phyloP scores from a whole-genome alignment of 768 basidiomycete species.

The Crassisporium funariophilum region DNA sequence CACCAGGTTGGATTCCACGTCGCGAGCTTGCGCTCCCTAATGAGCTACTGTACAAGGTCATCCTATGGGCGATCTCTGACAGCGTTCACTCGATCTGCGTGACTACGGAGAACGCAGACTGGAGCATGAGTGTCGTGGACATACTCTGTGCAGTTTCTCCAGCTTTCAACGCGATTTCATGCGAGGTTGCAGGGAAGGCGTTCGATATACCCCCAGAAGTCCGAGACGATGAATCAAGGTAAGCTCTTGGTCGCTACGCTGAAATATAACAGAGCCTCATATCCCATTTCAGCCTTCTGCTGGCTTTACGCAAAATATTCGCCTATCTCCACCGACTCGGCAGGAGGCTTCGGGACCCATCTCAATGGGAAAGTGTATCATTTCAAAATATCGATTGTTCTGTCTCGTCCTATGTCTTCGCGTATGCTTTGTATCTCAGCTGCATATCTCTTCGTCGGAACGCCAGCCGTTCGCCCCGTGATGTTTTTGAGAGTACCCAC shows the following conservation, averaged over 20 bases:
- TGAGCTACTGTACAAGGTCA: constrained; percentile 39
- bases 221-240: constrained; percentile 21
- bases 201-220: constrained; percentile 28
- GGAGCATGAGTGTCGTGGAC: constrained; percentile 34
- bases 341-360: constrained; percentile 22
- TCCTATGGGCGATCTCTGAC: constrained; percentile 30
- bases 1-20: constrained; percentile 16
- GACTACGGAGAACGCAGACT: constrained; percentile 30
- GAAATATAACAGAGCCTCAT: background rate
- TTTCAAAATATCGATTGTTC: constrained; percentile 25
- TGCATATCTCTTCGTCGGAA: constrained; percentile 28
- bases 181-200: constrained; percentile 32
- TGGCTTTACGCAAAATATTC: constrained; percentile 21
- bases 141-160: constrained; percentile 36
- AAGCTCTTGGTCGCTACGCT: background rate
- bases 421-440: constrained; percentile 33
- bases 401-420: constrained; percentile 29
- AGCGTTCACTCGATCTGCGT: constrained; percentile 36
- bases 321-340: constrained; percentile 26
- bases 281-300: constrained; percentile 10
- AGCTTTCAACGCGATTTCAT: constrained; percentile 35
- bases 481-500: constrained; percentile 27
- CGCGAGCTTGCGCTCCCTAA: constrained; percentile 32
- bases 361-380: constrained; percentile 19
- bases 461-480: constrained; percentile 18